Conservation (phyloP, 805 yeast genomes). For the Wickerhamomyces silvicola region DNA sequence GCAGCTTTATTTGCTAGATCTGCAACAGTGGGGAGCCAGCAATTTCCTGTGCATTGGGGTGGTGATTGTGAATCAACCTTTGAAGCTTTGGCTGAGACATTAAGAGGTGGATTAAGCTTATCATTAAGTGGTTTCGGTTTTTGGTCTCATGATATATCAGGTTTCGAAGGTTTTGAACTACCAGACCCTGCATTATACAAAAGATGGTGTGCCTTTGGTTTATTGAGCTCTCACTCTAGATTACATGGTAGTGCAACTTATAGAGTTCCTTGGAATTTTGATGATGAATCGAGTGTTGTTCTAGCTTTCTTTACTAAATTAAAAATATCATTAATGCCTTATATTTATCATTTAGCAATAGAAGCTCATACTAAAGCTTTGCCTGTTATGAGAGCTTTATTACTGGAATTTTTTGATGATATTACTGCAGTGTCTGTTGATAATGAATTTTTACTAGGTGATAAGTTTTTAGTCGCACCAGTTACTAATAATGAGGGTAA, state of each 20-base stretch:
- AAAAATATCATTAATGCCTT: conserved; percentile 19
- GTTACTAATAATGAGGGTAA: conserved; percentile 10
- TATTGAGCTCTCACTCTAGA: conserved; percentile 18
- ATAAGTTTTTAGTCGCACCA: conserved; percentile 16
- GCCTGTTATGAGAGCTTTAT: conserved; percentile 15
- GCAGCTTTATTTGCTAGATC: conserved; percentile 19
- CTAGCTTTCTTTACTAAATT: conserved; percentile 14
- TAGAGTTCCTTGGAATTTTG: conserved; percentile 21
- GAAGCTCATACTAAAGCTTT: conserved; percentile 14
- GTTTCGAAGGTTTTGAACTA: conserved; percentile 14
- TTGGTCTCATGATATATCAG: conserved; percentile 22
- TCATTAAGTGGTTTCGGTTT: conserved; percentile 17
- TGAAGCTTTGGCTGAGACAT: conserved; percentile 19
- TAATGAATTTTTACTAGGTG: conserved; percentile 16
- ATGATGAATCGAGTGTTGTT: conserved; percentile 17
- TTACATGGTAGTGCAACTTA: conserved; percentile 18
- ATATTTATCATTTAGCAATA: conserved; percentile 13
- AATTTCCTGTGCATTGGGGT: conserved; percentile 22
- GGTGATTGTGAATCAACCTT: conserved; percentile 20
- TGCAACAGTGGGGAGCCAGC: conserved; percentile 18
- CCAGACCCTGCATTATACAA: conserved; percentile 19
- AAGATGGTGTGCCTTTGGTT: conserved; percentile 19
- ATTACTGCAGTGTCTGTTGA: conserved; percentile 9
- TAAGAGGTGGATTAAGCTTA: conserved; percentile 19
- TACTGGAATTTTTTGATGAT: conserved; percentile 15